These are phyloP conservation scores for Chlorella vulgaris DNA, from an alignment of 139 green algal genomes.

Conservation along the genomic window DNA sequence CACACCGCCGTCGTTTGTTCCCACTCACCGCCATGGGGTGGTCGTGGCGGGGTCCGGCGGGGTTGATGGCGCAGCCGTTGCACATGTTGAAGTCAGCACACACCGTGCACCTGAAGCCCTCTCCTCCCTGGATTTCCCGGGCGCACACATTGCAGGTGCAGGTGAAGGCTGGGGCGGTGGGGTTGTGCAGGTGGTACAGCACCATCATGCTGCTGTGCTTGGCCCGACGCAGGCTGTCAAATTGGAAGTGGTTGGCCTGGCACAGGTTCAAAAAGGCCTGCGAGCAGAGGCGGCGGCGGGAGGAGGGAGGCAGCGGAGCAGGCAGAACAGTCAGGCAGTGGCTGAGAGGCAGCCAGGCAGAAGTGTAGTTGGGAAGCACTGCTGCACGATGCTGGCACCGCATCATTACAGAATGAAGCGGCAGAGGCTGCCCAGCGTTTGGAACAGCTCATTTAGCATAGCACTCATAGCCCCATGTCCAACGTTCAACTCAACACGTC, in stretches of 20 bases:
- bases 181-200: constrained; percentile 99
- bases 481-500: no score
- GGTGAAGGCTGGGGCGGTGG: constrained; percentile 79
- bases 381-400: no score
- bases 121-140: constrained; percentile 86
- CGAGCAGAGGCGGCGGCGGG: not conserved
- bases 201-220: constrained; percentile 99
- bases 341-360: not conserved
- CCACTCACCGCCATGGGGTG: constrained; percentile 68
- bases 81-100: constrained; percentile 98
- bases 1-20: no score
- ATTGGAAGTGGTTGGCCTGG: constrained; percentile 99
- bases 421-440: no score
- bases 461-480: no score
- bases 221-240: constrained; percentile 95
- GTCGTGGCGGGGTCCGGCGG: constrained; percentile 60
- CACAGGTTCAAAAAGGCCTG: constrained; percentile 94
- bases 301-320: not conserved
- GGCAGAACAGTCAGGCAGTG: not conserved
- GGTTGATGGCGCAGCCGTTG: constrained; percentile 66
- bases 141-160: constrained; percentile 92
- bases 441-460: no score
- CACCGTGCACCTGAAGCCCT: constrained; percentile 87
- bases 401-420: no score
- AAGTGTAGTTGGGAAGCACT: no score